Conservation (phyloP, 495 filamentous ascomycete genomes). For the Tetracladium setigerum region DNA sequence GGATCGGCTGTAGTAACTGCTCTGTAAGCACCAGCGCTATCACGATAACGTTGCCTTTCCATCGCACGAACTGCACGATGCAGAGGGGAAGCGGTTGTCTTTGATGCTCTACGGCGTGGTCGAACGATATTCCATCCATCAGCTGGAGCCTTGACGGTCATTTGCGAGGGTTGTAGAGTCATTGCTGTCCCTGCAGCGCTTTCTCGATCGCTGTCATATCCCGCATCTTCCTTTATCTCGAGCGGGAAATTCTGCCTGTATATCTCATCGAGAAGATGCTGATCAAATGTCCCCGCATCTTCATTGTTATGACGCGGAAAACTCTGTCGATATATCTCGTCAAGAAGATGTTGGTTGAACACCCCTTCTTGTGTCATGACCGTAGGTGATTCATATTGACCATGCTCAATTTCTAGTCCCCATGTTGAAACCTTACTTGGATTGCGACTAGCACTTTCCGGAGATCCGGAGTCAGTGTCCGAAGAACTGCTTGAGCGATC, state of each 20-base stretch:
- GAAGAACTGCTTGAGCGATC: conserved; percentile 64
- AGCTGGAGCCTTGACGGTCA: conserved; percentile 8
- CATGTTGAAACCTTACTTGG: conserved; percentile 11
- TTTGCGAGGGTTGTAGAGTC: conserved; percentile 14
- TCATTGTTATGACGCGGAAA: conserved; percentile 6
- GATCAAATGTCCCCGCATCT: too few relatives aligned
- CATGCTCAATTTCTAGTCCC: conserved; percentile 11
- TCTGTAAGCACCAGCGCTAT: conserved; percentile 41
- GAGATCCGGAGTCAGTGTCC: conserved; percentile 31
- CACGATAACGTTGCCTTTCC: conserved; percentile 34
- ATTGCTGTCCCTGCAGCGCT: conserved; percentile 8
- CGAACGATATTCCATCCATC: conserved; percentile 22
- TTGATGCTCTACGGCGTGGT: conserved; percentile 11
- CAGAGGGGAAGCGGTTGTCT: conserved; percentile 22
- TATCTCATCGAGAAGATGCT: too few relatives aligned
- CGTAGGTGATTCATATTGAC: conserved; percentile 13
- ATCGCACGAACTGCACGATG: conserved; percentile 38
- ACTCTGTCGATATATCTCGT: neutral
- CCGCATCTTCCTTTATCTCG: conserved; percentile 13
- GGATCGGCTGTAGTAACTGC: conserved; percentile 35
- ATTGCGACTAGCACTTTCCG: conserved; percentile 1
- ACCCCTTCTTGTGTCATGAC: conserved; percentile 11
- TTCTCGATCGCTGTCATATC: conserved; percentile 23
- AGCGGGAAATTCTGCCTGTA: conserved; percentile 4
- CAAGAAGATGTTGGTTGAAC: conserved; percentile 1